A percentile compares a stretch with the other conserved stretches of the same genome.
Evolutionary conservation across 768 basidiomycete genomes (phyloP).

Genomic region (Macrocybe gigantea): DNA sequence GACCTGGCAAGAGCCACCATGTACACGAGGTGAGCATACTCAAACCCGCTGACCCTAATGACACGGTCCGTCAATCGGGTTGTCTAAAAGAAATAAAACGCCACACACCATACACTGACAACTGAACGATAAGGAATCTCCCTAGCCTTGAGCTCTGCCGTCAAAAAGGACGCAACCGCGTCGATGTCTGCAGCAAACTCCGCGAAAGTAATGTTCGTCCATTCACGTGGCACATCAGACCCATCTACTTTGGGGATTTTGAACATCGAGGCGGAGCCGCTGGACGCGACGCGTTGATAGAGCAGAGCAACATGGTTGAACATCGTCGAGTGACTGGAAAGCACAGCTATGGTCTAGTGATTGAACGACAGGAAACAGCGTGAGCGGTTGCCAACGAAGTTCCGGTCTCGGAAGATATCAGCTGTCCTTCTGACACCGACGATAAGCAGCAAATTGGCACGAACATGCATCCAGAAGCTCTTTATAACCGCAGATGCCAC

Average conservation of each 20-base stretch:
- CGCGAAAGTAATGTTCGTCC: slow-evolving; percentile 19
- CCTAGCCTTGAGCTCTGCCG: slow-evolving; percentile 45
- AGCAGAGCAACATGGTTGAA: too few relatives aligned
- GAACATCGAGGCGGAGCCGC: slow-evolving; percentile 45
- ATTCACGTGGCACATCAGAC: slow-evolving; percentile 11
- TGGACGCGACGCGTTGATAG: slow-evolving; percentile 25
- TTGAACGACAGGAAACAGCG: too few relatives aligned
- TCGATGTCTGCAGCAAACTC: slow-evolving; percentile 56
- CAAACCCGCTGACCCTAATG: slow-evolving; percentile 54
- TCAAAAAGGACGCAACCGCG: slow-evolving; percentile 31
- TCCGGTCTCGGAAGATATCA: too few relatives aligned
- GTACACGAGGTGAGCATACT: slow-evolving; percentile 55
- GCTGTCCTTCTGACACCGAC: too few relatives aligned
- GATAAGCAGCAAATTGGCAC: too few relatives aligned
- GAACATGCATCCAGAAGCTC: too few relatives aligned
- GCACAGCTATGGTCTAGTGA: too few relatives aligned
- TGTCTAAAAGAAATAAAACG: neutral
- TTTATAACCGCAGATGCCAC: too few relatives aligned
- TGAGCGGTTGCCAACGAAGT: too few relatives aligned
- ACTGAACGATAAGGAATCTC: slow-evolving; percentile 44
- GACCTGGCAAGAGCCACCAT: slow-evolving; percentile 60
- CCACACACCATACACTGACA: slow-evolving; percentile 54
- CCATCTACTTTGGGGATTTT: slow-evolving; percentile 40
- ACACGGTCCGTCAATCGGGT: slow-evolving; percentile 1
- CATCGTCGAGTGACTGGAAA: too few relatives aligned